These are phyloP conservation scores for Lumnitzera littorea DNA, from an alignment of 345 rosid species.

Conservation along the genomic window DNA sequence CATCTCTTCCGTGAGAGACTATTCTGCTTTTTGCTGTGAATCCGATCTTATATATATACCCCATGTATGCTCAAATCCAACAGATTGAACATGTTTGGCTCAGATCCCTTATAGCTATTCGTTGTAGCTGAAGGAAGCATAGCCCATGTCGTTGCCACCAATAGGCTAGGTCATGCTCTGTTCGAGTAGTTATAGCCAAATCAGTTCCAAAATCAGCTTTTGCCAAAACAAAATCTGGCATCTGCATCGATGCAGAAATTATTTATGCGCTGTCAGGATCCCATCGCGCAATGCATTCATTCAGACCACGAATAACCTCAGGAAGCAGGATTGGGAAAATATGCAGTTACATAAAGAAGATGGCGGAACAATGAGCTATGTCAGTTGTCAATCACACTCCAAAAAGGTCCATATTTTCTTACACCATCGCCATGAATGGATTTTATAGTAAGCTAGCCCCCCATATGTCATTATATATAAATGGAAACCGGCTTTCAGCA, in stretches of 20 bases:
- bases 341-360: constrained; percentile 84
- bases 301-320: constrained; percentile 75
- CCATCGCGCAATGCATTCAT: constrained; percentile 79
- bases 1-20: constrained; percentile 41
- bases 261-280: constrained; percentile 65
- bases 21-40: constrained; percentile 46
- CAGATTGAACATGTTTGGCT: constrained; percentile 77
- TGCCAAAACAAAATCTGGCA: constrained; percentile 78
- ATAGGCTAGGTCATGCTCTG: constrained; percentile 75
- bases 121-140: constrained; percentile 79
- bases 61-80: constrained; percentile 74
- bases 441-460: constrained; percentile 54
- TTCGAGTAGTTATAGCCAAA: constrained; percentile 71
- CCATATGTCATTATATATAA: constrained; percentile 50
- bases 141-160: constrained; percentile 90
- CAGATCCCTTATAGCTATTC: constrained; percentile 71
- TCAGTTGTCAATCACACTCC: constrained; percentile 65
- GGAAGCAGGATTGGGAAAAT: constrained; percentile 85
- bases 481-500: constrained; percentile 39
- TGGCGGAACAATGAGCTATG: constrained; percentile 72
- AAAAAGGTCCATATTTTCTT: constrained; percentile 67
- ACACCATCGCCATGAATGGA: constrained; percentile 51
- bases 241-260: constrained; percentile 89
- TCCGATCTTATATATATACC: constrained; percentile 45
- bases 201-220: constrained; percentile 82